Base-by-base conservation (phyloP, 176 grass and related monocot species). In the Carex kokanica region DNA sequence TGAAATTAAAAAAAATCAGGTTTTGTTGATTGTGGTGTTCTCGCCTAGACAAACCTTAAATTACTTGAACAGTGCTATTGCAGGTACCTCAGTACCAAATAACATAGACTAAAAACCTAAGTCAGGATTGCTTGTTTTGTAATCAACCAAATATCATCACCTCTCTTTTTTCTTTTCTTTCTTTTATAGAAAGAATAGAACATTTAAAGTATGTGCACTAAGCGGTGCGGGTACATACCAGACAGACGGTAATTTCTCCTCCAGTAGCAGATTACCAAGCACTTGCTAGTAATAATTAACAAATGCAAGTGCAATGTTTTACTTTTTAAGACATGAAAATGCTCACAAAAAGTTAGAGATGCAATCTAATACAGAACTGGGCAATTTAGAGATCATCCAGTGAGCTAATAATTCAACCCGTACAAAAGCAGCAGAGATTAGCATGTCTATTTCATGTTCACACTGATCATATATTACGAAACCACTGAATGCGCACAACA, bases 381-480 rank as follows among this genome's bases (percentile, higher is more conserved):
- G 87, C 18, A 95, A 74, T 79, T 86, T 91, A 55, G 34, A 57
- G 27, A 83, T 64, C 17, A 90, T 60, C 64, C 18, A 69, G 47
- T 82, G 83, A 58, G 45, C 79, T 40, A 91, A 41, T 60, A 31
- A 79, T 70, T 90, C 71, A 47, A 95, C 58, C 79, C 86, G 85
- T 80, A 83, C 81, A 72, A 64, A 84, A 84, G 86, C 82, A 70
- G 53, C 58, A 20, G 85, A 31, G 29, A 86, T 86, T 79, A 99
- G 74, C 51, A 21, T 81, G 54, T 95, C 88, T 56, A 95, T 89
- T 86, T 95, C 96, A 70, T 91, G 86, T 79, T 99, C 93, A 51
- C 88, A 95, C 75, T 99, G 92, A 60, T 99, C 96, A 73, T 99
- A 99, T 84, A 99, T 89, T 55, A 98, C 90, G 84, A 98, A 98